Base-by-base conservation (phyloP, 768 basidiomycete species). In the Phlebiopsis flavidoalba region DNA sequence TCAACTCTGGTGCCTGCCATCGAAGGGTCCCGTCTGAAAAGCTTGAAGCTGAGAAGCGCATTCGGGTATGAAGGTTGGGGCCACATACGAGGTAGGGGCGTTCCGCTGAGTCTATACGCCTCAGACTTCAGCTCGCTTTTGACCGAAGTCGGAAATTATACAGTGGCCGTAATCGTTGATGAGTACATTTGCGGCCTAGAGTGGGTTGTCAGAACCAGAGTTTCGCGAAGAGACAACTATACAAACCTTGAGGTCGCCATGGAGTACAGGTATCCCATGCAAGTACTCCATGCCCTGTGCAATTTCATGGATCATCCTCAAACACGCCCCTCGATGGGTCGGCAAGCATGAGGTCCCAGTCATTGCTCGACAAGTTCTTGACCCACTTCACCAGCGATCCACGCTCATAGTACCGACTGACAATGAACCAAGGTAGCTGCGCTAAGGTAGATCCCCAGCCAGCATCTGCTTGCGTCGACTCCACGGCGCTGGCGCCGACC, bases 221-320 rank as follows among this genome's bases (percentile, higher is more conserved):
- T 60, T 21, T 14, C 3, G 49, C 48, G 2, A 36, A 6, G 12
- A 7, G 12, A 7, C 12, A 12, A 36, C 11, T 17, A 40, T 4
- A 53, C 76, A 57, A 36, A 87, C 90, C 79, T 92, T 93, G 53
- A 94, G 76, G 72, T 93, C 89, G 0, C 91, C 91, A 68, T 95
- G 92, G 63, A 91, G 68, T 3, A 93, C 81, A 3, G 81, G 85
- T 60, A 80, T 73, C 5, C 71, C 67, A 70, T 95, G 92, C 62
- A 95, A 71, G 70, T 93, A 93, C 56, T 83, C 80, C 91, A 95
- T 91, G 8, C 91, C 92, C 66, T 82, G 80, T 12, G 89, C 85
- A 63, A 93, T 83, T 72, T 93, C 87, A 60, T 85, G 77, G 69
- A 93, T 82, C 72, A 84, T 85, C 65, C 79, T 77, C 66, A 86